Conservation (phyloP, 257 asterid genomes). For the Forsythia suspensa region DNA sequence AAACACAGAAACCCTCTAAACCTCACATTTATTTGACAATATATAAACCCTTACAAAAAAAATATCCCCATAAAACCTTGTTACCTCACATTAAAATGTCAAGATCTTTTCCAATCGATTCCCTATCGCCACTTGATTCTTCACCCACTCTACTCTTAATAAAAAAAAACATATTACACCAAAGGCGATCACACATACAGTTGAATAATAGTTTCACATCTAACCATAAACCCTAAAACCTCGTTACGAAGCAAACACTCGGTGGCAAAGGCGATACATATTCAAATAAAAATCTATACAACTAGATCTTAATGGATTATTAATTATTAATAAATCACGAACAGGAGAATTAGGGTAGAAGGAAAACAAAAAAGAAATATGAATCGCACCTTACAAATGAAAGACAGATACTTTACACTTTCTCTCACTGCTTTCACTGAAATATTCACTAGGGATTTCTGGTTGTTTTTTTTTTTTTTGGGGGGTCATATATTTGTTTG, state of each 20-base stretch:
- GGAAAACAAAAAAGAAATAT: not conserved
- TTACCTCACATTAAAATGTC: not conserved
- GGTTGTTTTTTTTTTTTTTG: too few species aligned
- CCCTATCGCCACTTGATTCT: not conserved
- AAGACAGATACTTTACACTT: not conserved
- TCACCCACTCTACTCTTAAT: not conserved
- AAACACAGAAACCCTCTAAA: not conserved
- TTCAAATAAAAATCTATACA: not conserved
- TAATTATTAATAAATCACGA: slow-evolving; percentile 5
- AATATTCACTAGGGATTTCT: not conserved
- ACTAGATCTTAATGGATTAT: not conserved
- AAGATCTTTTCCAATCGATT: not conserved
- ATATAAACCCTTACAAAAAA: not conserved
- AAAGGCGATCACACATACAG: not conserved
- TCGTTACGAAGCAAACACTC: not conserved
- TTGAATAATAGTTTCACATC: not conserved
- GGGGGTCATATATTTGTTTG: not conserved
- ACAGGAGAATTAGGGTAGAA: not conserved
- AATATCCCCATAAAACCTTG: not conserved
- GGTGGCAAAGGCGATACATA: not conserved
- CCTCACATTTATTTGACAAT: not conserved
- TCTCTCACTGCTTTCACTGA: not conserved
- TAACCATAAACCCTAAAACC: slow-evolving; percentile 21
- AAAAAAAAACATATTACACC: not conserved
- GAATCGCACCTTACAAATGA: not conserved